Conservation (phyloP, 1,139 yeast species). For the Arxiozyma slooffiae region DNA sequence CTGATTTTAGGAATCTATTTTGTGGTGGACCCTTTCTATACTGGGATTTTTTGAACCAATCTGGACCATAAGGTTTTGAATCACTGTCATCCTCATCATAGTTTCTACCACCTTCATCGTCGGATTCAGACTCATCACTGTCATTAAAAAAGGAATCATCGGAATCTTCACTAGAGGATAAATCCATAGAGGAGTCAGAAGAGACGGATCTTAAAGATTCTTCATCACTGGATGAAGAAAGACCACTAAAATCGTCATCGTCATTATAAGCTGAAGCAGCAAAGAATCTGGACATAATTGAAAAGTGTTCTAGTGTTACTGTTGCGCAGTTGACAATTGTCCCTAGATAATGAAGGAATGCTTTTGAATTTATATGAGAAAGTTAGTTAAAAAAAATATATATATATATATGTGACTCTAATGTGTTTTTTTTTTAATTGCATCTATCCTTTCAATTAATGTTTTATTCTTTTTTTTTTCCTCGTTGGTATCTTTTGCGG, state of each 20-base stretch:
- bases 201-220: constrained; percentile 44
- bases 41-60: constrained; percentile 34
- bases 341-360: neutral
- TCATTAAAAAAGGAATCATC: constrained; percentile 26
- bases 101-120: constrained; percentile 33
- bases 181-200: constrained; percentile 26
- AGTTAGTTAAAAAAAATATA: no score
- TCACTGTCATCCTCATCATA: constrained; percentile 41
- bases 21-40: constrained; percentile 30
- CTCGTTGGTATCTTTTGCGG: no score
- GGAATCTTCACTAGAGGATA: constrained; percentile 19
- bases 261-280: constrained; percentile 50
- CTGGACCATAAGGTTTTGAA: constrained; percentile 32
- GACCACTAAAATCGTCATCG: constrained; percentile 44
- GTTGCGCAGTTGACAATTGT: neutral
- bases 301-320: neutral
- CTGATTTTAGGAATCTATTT: constrained; percentile 29
- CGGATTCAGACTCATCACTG: constrained; percentile 23
- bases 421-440: no score
- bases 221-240: constrained; percentile 39
- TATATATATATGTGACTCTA: no score
- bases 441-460: no score
- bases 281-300: constrained; percentile 55
- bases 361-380: no score
- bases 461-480: no score